phyloP scores from a whole-genome alignment of 148 eudicot species.

The Silene conica region DNA sequence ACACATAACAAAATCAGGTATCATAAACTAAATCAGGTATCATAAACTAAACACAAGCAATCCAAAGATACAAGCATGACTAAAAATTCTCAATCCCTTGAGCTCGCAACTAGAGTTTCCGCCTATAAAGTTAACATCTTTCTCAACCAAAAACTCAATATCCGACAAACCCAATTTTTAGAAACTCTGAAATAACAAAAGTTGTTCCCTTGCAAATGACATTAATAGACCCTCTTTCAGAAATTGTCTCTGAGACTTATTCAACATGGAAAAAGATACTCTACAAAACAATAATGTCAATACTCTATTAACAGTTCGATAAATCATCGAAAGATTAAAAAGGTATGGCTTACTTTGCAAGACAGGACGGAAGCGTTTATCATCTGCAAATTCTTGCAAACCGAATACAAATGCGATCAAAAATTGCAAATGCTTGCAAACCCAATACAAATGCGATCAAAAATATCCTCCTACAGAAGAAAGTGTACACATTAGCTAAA shows the following conservation, averaged over 20 bases:
- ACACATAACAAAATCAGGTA: too few species aligned
- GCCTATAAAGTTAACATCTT: background rate
- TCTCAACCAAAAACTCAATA: background rate
- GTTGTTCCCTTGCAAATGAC: too few species aligned
- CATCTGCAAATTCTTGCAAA: too few species aligned
- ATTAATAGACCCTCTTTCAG: too few species aligned
- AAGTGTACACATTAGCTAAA: background rate
- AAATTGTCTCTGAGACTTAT: background rate
- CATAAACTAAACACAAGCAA: too few species aligned
- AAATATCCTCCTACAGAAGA: background rate
- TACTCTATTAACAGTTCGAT: background rate
- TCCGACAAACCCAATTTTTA: background rate
- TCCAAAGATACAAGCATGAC: background rate
- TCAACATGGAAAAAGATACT: background rate
- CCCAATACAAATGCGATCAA: background rate
- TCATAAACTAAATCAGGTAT: background rate
- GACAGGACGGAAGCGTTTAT: conserved; percentile 21
- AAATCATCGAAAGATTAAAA: background rate
- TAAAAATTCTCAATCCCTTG: background rate
- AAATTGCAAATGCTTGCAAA: conserved; percentile 7
- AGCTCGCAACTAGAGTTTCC: background rate
- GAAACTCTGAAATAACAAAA: background rate
- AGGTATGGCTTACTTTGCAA: conserved; percentile 24
- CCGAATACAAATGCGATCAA: too few species aligned
- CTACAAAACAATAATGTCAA: background rate